Evolutionary conservation across 495 filamentous ascomycete genomes (phyloP).

Genomic region (Hypoxylon subgilvum): DNA sequence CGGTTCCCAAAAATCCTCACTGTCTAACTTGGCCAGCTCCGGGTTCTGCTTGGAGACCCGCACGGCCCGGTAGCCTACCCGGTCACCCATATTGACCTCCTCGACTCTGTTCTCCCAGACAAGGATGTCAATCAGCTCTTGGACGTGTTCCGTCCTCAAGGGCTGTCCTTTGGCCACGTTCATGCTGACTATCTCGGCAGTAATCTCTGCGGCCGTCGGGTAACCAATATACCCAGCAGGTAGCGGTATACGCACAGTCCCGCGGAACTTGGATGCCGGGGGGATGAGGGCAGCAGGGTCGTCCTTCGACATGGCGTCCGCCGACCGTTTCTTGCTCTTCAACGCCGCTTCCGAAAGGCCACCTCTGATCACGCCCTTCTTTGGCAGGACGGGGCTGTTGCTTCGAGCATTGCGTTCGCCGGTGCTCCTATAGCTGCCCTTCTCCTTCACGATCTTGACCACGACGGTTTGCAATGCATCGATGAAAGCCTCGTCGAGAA

Average conservation of each 20-base stretch:
- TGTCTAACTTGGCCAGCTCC: slow-evolving; percentile 42
- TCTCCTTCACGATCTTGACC: slow-evolving; percentile 70
- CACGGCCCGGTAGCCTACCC: slow-evolving; percentile 56
- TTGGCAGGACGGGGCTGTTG: slow-evolving; percentile 43
- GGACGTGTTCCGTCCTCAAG: slow-evolving; percentile 72
- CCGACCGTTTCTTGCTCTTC: slow-evolving; percentile 51
- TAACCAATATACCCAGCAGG: slow-evolving; percentile 74
- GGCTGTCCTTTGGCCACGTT: slow-evolving; percentile 68
- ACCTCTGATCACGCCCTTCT: slow-evolving; percentile 53
- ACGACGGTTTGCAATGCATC: slow-evolving; percentile 69
- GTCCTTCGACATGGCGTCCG: slow-evolving; percentile 53
- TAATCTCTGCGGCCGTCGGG: slow-evolving; percentile 76
- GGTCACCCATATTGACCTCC: slow-evolving; percentile 51
- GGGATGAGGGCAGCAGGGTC: slow-evolving; percentile 22
- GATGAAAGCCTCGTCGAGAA: slow-evolving; percentile 86
- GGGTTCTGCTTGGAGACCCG: slow-evolving; percentile 50
- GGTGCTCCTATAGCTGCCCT: slow-evolving; percentile 67
- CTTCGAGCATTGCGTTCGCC: slow-evolving; percentile 31
- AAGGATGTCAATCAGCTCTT: slow-evolving; percentile 82
- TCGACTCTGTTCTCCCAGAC: slow-evolving; percentile 81
- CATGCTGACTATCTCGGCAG: slow-evolving; percentile 68
- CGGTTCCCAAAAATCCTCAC: slow-evolving; percentile 54
- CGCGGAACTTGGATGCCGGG: slow-evolving; percentile 47
- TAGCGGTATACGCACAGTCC: slow-evolving; percentile 64
- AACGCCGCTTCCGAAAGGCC: slow-evolving; percentile 39